Evolutionary conservation across 1,284 basidiomycete species (phyloP), one percentile per base, ranked within the genome.

Genomic region (Trametes versicolor): DNA sequence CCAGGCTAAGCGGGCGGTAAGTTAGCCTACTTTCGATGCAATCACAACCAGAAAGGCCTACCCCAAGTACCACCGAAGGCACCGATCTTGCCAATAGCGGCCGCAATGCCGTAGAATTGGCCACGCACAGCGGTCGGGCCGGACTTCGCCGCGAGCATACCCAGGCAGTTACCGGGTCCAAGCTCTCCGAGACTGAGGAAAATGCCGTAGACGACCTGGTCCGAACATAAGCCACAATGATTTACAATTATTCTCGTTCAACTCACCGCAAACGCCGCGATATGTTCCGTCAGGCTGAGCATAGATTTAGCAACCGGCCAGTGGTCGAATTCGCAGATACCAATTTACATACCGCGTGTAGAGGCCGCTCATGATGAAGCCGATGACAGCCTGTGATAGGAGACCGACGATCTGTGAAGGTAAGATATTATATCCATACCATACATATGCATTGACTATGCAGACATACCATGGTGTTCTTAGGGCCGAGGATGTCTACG

Each of bases 21-120:
- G 25, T 49, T 27, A 62, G 17, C 34, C 34, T n/a, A n/a, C n/a
- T n/a, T n/a, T n/a, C n/a, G n/a, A n/a, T n/a, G n/a, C n/a, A n/a
- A n/a, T n/a, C n/a, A n/a, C n/a, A n/a, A n/a, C n/a, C n/a, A 39
- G 2, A 15, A 54, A 51, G 21, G 80, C 85, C 19, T 76, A 87
- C 87, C 83, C 87, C 89, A 94, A 53, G 89, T 92, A 43, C 94
- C 93, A 62, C 90, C 86, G 76, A 96, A 96, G 4, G 95, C 95
- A 32, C 94, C 94, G 50, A 95, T 74, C 78, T 98, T 98, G n/a
- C 96, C 97, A 43, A 95, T 76, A 4, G 95, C 96, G 50, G 96
- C 96, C 4, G 94, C 94, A 51, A 88, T 73, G 34, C 93, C 94
- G 74, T 96, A 97, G 76, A 91, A 92, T 66, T 96, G 92, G 2